Evolutionary conservation across 148 eudicot genomes (phyloP).

Genomic region (Cornus controversa): DNA sequence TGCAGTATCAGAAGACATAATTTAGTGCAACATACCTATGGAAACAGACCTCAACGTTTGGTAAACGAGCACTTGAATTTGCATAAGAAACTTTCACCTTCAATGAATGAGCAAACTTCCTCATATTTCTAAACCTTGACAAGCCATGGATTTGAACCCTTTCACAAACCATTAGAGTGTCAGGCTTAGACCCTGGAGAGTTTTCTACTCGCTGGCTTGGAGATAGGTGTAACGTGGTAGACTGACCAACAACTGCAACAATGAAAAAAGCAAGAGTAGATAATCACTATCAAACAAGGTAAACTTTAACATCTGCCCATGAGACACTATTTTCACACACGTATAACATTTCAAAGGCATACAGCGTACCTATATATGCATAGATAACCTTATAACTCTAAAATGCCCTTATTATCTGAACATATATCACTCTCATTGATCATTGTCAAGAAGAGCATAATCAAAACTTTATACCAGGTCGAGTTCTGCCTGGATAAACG

Average conservation of each 20-base stretch:
- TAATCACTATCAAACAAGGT: background rate
- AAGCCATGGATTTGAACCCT: constrained; percentile 68
- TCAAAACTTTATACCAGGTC: background rate
- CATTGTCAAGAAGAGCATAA: background rate
- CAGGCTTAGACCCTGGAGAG: constrained; percentile 72
- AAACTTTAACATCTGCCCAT: background rate
- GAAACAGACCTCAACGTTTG: constrained; percentile 73
- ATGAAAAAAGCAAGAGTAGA: constrained; percentile 12
- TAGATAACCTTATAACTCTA: background rate
- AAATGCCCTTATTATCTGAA: background rate
- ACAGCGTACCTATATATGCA: background rate
- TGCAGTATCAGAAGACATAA: background rate
- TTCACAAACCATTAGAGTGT: constrained; percentile 45
- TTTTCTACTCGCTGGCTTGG: constrained; percentile 47
- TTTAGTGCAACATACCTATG: constrained; percentile 57
- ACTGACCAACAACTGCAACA: constrained; percentile 55
- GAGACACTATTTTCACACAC: background rate
- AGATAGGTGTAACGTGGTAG: constrained; percentile 36
- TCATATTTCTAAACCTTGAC: constrained; percentile 58
- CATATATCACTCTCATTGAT: background rate
- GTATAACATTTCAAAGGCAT: background rate
- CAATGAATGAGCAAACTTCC: constrained; percentile 57
- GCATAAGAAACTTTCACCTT: constrained; percentile 57
- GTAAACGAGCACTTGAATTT: constrained; percentile 43
- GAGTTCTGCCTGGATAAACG: background rate